Evolutionary conservation across 1,139 yeast species (phyloP), one percentile per base, ranked within the genome.

Genomic region (Nakaseomyces nivariensis): DNA sequence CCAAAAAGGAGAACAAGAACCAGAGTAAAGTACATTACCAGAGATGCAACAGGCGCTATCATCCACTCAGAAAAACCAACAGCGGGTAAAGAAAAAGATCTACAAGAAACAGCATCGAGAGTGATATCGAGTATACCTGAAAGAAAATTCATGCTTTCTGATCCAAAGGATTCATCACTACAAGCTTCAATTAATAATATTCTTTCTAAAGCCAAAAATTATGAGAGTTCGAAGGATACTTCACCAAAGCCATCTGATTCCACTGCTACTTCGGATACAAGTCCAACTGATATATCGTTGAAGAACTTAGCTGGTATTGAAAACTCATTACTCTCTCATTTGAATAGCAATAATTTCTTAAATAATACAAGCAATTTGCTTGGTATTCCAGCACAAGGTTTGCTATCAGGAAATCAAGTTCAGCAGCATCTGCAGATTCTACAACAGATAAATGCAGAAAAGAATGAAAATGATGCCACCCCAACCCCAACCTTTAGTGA

Each of bases 11-110:
- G 46, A n/a, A 43, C 37, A 4, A 54, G 51, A 38, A 42, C 55
- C 4, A 54, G 49, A n/a, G 55, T 54, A 13, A 56, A 54, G 38
- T 55, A 54, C 38, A 53, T 53, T 11, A 52, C 58, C 4, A 48
- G 50, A 42, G 54, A 50, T 8, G 48, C 53, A 3, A 56, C 54
- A 25, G 55, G 53, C 5, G 32, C 52, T 2, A 29, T 42, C 25
- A 11, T 41, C 25, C 25, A 26, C 10, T 43, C 47, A 9, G 31
- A 43, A 34, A 43, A 37, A n/a, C 44, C 44, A 6, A 13, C 6
- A 7, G 26, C 41, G 26, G 49, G 51, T n/a, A 29, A 29, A 13
- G 25, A 27, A 27, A n/a, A 13, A 13, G 25, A 27, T 11, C 3
- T 13, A 13, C 34, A 29, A 29, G 44, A 41, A 5, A 6, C 32